Conservation (phyloP, 768 basidiomycete genomes). For the Termitomyces sp. region DNA sequence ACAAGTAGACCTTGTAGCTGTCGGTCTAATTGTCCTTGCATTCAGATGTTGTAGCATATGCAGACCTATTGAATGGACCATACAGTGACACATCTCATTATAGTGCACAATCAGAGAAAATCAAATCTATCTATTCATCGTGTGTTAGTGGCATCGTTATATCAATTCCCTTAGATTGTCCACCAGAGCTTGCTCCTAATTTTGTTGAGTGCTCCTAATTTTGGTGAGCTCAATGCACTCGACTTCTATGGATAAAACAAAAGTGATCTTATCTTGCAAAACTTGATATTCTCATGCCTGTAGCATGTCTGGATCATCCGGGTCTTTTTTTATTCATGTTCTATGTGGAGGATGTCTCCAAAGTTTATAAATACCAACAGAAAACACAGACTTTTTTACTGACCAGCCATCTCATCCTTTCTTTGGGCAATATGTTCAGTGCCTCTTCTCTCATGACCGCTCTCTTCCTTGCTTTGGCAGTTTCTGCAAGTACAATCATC, state of each 20-base stretch:
- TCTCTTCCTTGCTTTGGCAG: too few species aligned
- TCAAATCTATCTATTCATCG: neutral
- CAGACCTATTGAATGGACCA: neutral
- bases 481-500: too few species aligned
- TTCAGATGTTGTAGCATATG: neutral
- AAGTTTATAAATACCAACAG: slow-evolving; percentile 9
- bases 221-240: neutral
- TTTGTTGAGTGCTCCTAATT: too few species aligned
- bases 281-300: neutral
- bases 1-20: neutral
- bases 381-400: neutral
- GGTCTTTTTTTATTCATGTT: neutral
- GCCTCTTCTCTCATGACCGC: too few species aligned
- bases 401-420: neutral
- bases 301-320: neutral
- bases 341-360: neutral
- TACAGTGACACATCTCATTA: neutral
- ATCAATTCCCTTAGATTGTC: neutral
- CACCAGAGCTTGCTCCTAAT: neutral
- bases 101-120: neutral
- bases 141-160: neutral
- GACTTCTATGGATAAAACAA: neutral
- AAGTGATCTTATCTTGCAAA: neutral
- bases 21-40: neutral
- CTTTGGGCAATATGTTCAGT: slow-evolving; percentile 36